Evolutionary conservation across 495 filamentous ascomycete genomes (phyloP).

Genomic region (Mycothermus thermophilus): DNA sequence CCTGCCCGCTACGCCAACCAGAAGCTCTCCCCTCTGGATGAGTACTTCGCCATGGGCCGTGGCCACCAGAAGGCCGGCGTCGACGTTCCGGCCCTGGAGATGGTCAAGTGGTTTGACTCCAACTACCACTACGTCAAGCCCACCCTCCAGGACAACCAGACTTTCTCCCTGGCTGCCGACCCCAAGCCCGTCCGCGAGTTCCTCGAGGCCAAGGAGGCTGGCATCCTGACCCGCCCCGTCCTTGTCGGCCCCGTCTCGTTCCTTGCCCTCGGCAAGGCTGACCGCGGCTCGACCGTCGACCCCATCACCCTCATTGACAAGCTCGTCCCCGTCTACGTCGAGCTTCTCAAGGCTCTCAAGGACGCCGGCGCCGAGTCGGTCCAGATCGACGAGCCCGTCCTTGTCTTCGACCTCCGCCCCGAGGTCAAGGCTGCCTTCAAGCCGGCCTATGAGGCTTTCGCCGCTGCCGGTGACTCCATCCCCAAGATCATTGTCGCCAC

Average conservation of each 20-base stretch:
- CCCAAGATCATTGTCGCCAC: conserved; percentile 79
- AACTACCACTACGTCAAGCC: conserved; percentile 99
- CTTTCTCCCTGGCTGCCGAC: conserved; percentile 70
- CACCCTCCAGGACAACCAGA: conserved; percentile 88
- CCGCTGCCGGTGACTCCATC: conserved; percentile 55
- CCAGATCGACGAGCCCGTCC: conserved; percentile 93
- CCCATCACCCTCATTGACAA: conserved; percentile 86
- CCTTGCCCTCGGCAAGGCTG: conserved; percentile 89
- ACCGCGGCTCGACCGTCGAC: conserved; percentile 79
- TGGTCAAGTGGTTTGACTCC: conserved; percentile 99
- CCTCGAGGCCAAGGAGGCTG: conserved; percentile 92
- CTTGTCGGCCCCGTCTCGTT: conserved; percentile 93
- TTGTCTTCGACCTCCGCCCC: conserved; percentile 78
- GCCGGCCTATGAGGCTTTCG: conserved; percentile 83
- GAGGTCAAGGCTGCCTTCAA: conserved; percentile 95
- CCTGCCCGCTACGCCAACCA: conserved; percentile 83
- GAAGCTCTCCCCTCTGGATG: conserved; percentile 74
- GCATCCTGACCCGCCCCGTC: conserved; percentile 83
- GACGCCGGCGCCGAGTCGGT: conserved; percentile 86
- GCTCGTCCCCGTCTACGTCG: conserved; percentile 81
- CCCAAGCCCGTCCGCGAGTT: conserved; percentile 93
- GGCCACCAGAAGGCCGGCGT: conserved; percentile 86
- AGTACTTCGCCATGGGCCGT: conserved; percentile 99
- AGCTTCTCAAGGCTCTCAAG: conserved; percentile 85
- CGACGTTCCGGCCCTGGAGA: conserved; percentile 90